Evolutionary conservation across 1,139 yeast genomes (phyloP).

Genomic region (Citeromyces siamensis): DNA sequence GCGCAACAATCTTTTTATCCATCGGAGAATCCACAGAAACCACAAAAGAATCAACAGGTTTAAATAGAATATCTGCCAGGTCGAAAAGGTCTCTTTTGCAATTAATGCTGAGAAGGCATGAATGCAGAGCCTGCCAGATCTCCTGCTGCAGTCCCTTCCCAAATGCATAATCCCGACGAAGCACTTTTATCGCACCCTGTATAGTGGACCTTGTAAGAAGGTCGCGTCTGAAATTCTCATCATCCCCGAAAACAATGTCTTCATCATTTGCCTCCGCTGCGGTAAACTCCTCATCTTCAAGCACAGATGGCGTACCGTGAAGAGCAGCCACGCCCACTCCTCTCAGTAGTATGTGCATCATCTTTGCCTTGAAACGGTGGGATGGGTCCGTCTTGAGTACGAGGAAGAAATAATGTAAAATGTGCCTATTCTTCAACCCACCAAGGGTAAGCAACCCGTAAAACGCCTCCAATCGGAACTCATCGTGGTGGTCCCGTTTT

Average conservation of each 20-base stretch:
- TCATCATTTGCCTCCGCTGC: slow-evolving; percentile 16
- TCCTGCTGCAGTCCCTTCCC: slow-evolving; percentile 47
- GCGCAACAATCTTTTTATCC: slow-evolving; percentile 53
- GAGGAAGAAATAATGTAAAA: slow-evolving; percentile 51
- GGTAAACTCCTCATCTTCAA: slow-evolving; percentile 50
- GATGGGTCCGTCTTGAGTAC: slow-evolving; percentile 45
- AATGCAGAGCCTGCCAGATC: slow-evolving; percentile 63
- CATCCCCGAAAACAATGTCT: background rate
- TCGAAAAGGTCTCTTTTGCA: slow-evolving; percentile 57
- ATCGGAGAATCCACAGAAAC: slow-evolving; percentile 59
- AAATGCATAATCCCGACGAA: slow-evolving; percentile 53
- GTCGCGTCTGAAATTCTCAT: slow-evolving; percentile 27
- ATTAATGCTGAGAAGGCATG: slow-evolving; percentile 42
- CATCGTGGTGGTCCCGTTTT: slow-evolving; percentile 30
- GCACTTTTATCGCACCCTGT: slow-evolving; percentile 50
- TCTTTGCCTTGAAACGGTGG: slow-evolving; percentile 34
- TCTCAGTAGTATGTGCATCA: slow-evolving; percentile 34
- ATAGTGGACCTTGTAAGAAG: slow-evolving; percentile 33
- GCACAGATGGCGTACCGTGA: slow-evolving; percentile 38
- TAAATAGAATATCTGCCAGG: slow-evolving; percentile 51
- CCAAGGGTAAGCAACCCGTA: slow-evolving; percentile 62
- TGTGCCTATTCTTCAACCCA: slow-evolving; percentile 52
- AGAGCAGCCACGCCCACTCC: slow-evolving; percentile 62
- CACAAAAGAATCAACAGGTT: slow-evolving; percentile 45
- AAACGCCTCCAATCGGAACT: slow-evolving; percentile 58